Evolutionary conservation across 1,284 basidiomycete species (phyloP), one percentile per base, ranked within the genome.

Genomic region (Cryptococcus sp.): DNA sequence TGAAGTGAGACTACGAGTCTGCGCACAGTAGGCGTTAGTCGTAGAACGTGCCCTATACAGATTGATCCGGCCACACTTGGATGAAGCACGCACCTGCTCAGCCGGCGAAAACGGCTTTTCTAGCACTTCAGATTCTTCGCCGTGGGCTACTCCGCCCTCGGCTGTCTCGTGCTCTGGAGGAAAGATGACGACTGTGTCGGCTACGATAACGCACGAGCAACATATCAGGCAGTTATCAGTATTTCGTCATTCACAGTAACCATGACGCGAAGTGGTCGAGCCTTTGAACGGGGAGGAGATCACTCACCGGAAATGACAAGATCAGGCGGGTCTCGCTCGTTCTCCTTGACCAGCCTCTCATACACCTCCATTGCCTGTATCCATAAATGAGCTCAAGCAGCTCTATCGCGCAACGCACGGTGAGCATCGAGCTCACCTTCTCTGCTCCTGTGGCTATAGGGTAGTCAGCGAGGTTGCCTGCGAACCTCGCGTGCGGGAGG

Each of bases 401-500:
- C 53, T 25, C 25, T 25, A n/a, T 31, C 27, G 31, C 31, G 31
- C 31, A 35, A 4, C 2, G 8, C 4, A 35, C 8, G 31, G 13
- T 35, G 13, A 13, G 31, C 15, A 42, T 15, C 23, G 16, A n/a
- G 41, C 66, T 41, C 19, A 82, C 84, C 81, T 97, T 98, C 66
- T 94, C 88, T 1, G 86, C 87, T 2, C 92, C 92, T 0, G 93
- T 98, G 8, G 93, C 87, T 5, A 96, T 90, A 0, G 94, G 91
- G 74, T 99, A 98, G 73, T 96, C 92, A 59, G 91, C 90, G 17
- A 90, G 83, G 62, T 90, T 85, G 25, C 86, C 85, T 59, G 88
- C 70, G 59, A 80, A 98, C 3, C 84, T 83, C 19, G 80, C 79
- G 50, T 89, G 81, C 0, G 85, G 82, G 16, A 98, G 80, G 70